These are phyloP conservation scores for Fusarium zealandicum DNA, from an alignment of 2,329 filamentous ascomycete genomes.

Conservation along the genomic window DNA sequence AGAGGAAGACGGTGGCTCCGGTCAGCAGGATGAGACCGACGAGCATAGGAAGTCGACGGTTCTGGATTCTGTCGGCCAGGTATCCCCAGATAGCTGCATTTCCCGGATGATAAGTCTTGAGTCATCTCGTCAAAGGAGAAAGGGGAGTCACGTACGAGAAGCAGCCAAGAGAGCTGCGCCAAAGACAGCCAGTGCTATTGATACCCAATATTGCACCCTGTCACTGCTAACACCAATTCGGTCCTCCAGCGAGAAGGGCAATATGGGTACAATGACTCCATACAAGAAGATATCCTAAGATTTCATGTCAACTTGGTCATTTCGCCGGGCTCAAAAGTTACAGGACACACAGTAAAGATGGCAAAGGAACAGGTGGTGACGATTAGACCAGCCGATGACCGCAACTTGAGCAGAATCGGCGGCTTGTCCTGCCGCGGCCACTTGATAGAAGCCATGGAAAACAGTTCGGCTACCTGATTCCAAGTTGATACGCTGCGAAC, in stretches of 20 bases:
- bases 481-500: background rate
- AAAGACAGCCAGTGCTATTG: conserved; percentile 46
- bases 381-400: conserved; percentile 45
- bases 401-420: conserved; percentile 41
- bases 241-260: conserved; percentile 44
- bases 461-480: background rate
- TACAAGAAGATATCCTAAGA: conserved; percentile 48
- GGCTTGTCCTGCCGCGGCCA: conserved; percentile 33
- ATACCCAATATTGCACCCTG: conserved; percentile 48
- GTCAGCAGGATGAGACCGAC: conserved; percentile 42
- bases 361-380: conserved; percentile 45
- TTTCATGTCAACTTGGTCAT: background rate
- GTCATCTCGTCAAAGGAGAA: background rate
- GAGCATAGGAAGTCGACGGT: conserved; percentile 46
- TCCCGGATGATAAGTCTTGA: background rate
- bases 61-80: conserved; percentile 46
- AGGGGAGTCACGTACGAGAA: conserved; percentile 40
- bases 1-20: conserved; percentile 45
- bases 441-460: conserved; percentile 3
- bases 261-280: conserved; percentile 45
- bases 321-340: background rate
- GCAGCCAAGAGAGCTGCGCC: conserved; percentile 43
- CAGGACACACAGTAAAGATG: conserved; percentile 44
- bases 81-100: conserved; percentile 47
- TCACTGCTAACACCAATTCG: conserved; percentile 37